Evolutionary conservation across 768 basidiomycete species (phyloP), one percentile per base, ranked within the genome.

Genomic region (Boletus huronensis): DNA sequence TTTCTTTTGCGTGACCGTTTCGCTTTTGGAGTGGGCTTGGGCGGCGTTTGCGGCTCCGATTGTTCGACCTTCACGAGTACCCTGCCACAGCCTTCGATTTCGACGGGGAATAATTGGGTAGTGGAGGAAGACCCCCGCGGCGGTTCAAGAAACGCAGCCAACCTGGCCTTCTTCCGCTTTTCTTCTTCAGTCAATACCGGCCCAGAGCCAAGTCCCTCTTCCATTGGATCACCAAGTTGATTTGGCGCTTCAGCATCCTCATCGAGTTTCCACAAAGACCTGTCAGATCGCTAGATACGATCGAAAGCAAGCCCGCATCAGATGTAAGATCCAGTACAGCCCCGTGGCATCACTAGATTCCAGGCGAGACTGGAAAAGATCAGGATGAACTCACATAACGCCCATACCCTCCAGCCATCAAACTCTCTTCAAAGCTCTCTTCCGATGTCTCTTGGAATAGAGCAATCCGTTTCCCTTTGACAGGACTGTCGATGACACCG

Each of bases 381-480:
- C 21, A 26, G 32, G 16, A 23, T 23, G n/a, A 44, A 73, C 83
- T 70, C 67, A 85, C 88, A 68, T 90, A 90, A 57, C 79, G 79
- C 1, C 84, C 87, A 68, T 90, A 90, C 8, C 89, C 88, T 29
- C 88, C 87, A 19, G 87, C 88, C 81, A 90, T 88, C 39, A 90
- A 68, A 60, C 87, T 87, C 70, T 91, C 88, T 63, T 91, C 89
- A 61, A 91, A 90, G 63, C 88, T 90, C 70, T 88, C 87, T 43
- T 88, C 87, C 5, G 85, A 87, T 0, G 88, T 90, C 71, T 89
- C 87, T 67, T 89, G 88, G 68, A 90, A 91, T 38, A 92, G 69
- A 59, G 82, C 84, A 34, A 90, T 73, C 48, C 88, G 76, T 53
- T 89, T 76, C 1, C 90, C 90, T 70, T 86, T 90, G 51, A 76